Conservation (phyloP, 495 filamentous ascomycete species). For the Neurospora sp. region DNA sequence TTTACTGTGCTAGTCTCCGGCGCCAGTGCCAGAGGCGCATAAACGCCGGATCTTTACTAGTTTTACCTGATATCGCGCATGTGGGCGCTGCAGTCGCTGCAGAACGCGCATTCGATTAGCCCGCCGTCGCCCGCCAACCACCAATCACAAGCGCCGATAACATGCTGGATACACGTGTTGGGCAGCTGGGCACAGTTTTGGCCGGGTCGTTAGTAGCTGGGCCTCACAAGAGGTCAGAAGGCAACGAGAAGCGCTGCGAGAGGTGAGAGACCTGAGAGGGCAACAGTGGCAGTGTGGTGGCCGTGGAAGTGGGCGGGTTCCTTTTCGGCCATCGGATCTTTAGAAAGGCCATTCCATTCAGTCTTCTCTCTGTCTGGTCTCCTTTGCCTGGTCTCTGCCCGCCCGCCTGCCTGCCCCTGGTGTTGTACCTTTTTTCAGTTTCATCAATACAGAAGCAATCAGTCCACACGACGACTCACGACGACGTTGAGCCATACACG, state of each 20-base stretch:
- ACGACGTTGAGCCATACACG: background rate
- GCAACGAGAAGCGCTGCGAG: background rate
- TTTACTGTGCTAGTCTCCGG: background rate
- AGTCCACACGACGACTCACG: background rate
- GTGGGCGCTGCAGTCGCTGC: background rate
- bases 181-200: background rate
- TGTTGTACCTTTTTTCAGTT: background rate
- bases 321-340: background rate
- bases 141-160: background rate
- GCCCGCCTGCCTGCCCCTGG: background rate
- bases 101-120: background rate
- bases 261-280: background rate
- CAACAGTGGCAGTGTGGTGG: background rate
- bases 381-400: background rate
- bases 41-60: background rate
- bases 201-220: background rate
- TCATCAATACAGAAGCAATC: background rate
- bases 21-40: background rate
- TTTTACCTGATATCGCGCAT: conserved; percentile 1
- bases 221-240: background rate
- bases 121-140: background rate
- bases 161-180: background rate
- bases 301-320: background rate
- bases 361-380: background rate
- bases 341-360: background rate